phyloP scores from a whole-genome alignment of 805 yeast species.

The Metschnikowia noctiluminum region DNA sequence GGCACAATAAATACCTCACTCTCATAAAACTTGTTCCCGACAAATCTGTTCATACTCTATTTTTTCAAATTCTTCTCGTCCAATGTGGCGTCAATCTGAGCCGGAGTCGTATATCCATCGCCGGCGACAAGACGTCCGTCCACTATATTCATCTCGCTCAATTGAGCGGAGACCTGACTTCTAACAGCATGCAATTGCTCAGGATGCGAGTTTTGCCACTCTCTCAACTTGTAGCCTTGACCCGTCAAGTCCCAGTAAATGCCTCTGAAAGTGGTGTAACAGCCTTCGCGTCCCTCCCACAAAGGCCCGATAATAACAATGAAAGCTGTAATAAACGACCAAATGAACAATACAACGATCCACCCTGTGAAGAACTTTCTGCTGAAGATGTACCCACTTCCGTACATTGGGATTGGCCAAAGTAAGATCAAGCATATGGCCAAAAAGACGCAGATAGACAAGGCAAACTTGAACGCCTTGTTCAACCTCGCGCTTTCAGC shows the following conservation, averaged over 20 bases:
- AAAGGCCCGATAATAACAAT: slow-evolving; percentile 68
- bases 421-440: slow-evolving; percentile 63
- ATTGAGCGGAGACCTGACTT: slow-evolving; percentile 49
- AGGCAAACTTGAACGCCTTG: slow-evolving; percentile 60
- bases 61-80: slow-evolving; percentile 8
- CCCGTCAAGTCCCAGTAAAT: slow-evolving; percentile 84
- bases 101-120: slow-evolving; percentile 11
- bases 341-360: slow-evolving; percentile 76
- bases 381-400: slow-evolving; percentile 70
- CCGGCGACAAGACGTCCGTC: slow-evolving; percentile 12
- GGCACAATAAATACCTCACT: neutral
- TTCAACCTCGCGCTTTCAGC: slow-evolving; percentile 51
- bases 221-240: slow-evolving; percentile 64
- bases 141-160: slow-evolving; percentile 8
- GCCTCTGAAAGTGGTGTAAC: slow-evolving; percentile 65
- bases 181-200: slow-evolving; percentile 72
- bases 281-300: slow-evolving; percentile 68
- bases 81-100: slow-evolving; percentile 14
- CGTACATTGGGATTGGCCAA: slow-evolving; percentile 97
- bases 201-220: slow-evolving; percentile 74
- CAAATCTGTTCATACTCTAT: neutral
- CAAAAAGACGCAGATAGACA: slow-evolving; percentile 55
- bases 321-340: slow-evolving; percentile 69
- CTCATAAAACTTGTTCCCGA: neutral
- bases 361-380: slow-evolving; percentile 83